phyloP scores from a whole-genome alignment of 2,329 filamentous ascomycete species.

The Hymenoscyphus occultus region DNA sequence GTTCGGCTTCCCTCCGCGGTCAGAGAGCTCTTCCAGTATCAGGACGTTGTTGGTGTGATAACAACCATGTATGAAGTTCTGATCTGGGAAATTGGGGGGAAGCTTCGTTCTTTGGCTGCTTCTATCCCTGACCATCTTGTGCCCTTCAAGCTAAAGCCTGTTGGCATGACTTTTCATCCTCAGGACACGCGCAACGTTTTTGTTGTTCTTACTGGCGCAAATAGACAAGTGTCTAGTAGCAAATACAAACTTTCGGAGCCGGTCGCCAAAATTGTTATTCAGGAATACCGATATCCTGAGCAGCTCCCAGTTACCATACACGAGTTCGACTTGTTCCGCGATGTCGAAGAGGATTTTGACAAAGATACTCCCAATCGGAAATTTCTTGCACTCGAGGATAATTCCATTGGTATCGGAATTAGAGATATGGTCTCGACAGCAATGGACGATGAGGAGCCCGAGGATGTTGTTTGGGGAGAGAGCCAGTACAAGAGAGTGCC shows the following conservation, averaged over 20 bases:
- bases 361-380: background rate
- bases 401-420: background rate
- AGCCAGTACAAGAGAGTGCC: background rate
- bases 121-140: background rate
- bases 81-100: slow-evolving; percentile 24
- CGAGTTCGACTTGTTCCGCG: background rate
- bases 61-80: slow-evolving; percentile 18
- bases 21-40: slow-evolving; percentile 11
- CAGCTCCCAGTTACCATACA: background rate
- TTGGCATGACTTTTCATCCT: slow-evolving; percentile 11
- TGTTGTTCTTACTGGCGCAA: background rate
- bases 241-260: background rate
- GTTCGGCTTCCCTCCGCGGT: slow-evolving; percentile 17
- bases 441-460: background rate
- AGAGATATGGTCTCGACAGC: background rate
- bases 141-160: background rate
- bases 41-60: slow-evolving; percentile 23
- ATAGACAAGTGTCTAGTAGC: background rate
- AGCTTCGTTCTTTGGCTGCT: slow-evolving; percentile 14
- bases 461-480: too few species aligned
- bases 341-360: background rate
- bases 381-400: slow-evolving; percentile 7
- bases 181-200: slow-evolving; percentile 7
- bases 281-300: background rate
- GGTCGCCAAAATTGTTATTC: slow-evolving; percentile 6